Evolutionary conservation across 345 rosid genomes (phyloP), one percentile per base, ranked within the genome.

Genomic region (Aquilaria yunnanensis): DNA sequence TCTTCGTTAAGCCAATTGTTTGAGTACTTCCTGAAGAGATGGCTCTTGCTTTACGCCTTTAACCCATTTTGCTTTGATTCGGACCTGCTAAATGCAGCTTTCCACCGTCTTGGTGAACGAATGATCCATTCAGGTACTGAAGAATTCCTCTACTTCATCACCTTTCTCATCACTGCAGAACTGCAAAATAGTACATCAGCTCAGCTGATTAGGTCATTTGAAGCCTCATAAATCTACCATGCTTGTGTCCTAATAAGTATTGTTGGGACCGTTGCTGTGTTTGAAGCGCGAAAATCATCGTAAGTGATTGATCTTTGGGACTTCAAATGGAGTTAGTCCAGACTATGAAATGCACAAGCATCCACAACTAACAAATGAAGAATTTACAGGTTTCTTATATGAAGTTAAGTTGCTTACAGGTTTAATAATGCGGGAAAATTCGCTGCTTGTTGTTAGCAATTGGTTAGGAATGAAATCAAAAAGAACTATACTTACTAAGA

Each of bases 31-130:
- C 8, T 68, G 57, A 67, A 76, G 72, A 30, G 68, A 63, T 41
- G 46, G 56, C 49, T 84, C 82, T 34, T 73, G 79, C 73, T 70
- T 73, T 57, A 73, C 68, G 77, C 56, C 70, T 56, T 72, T 57
- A 43, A 56, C 72, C 80, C 80, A 76, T 58, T 81, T 72, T 32
- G 80, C 85, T 55, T 77, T 78, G 74, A 78, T 61, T 57, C 79
- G 73, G 14, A 74, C 72, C 47, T 57, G 63, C 74, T 80, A 77
- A 51, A 74, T 72, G 69, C 78, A 78, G 49, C 70, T 78, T 78
- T 76, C 74, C 75, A 74, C 61, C 59, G 62, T 73, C 77, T 37
- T 78, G 34, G 72, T 73, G 11, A 80, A 66, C 46, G 71, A 56
- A 13, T 68, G 61, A 46, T 31, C 64, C 52, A 8, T 16, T 0